phyloP scores from a whole-genome alignment of 2,329 filamentous ascomycete species.

The Ophiostoma perfectum region DNA sequence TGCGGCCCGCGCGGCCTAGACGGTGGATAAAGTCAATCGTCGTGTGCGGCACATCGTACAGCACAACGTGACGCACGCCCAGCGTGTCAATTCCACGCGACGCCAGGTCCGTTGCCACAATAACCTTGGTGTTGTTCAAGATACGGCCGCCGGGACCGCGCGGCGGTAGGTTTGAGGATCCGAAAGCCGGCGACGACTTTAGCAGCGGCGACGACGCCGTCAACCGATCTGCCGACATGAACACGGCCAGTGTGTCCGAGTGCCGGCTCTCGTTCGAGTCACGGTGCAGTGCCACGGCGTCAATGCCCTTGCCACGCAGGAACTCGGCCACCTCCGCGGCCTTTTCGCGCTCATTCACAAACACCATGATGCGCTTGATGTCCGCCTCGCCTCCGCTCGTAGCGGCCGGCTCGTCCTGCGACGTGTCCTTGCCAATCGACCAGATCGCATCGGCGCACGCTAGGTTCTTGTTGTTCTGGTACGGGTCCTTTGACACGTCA shows the following conservation, averaged over 20 bases:
- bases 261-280: conserved; percentile 76
- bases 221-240: conserved; percentile 52
- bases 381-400: conserved; percentile 53
- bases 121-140: conserved; percentile 75
- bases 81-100: conserved; percentile 92
- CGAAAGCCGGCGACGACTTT: not conserved
- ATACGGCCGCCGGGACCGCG: conserved; percentile 39
- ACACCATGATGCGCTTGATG: conserved; percentile 63
- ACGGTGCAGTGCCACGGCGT: conserved; percentile 76
- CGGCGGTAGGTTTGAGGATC: not conserved
- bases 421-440: conserved; percentile 75
- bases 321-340: conserved; percentile 75
- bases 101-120: conserved; percentile 90
- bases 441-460: conserved; percentile 95
- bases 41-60: conserved; percentile 97
- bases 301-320: conserved; percentile 77
- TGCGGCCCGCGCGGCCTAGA: conserved; percentile 82
- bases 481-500: conserved; percentile 86
- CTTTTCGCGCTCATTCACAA: conserved; percentile 30
- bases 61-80: conserved; percentile 80
- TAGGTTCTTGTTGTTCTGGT: conserved; percentile 84
- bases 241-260: conserved; percentile 68
- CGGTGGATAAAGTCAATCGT: conserved; percentile 98
- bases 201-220: conserved; percentile 25
- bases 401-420: conserved; percentile 44